phyloP scores from a whole-genome alignment of 2,329 filamentous ascomycete species.

The Arachnopeziza araneosa region DNA sequence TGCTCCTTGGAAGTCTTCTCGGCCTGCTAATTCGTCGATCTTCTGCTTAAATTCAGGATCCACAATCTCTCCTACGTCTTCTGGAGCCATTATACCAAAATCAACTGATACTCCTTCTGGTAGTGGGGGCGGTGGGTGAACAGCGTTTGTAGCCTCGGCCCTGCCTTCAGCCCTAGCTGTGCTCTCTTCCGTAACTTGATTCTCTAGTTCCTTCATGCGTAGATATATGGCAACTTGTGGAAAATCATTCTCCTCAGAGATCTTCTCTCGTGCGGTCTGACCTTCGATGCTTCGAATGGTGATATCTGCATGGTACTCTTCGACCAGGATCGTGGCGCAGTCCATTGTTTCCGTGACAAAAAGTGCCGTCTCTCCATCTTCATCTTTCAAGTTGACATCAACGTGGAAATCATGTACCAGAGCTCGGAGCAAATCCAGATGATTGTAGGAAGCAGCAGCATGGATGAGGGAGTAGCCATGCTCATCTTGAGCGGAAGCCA shows the following conservation, averaged over 20 bases:
- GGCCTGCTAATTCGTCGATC: conserved; percentile 82
- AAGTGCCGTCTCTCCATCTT: conserved; percentile 89
- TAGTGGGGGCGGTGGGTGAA: conserved; percentile 44
- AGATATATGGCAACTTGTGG: conserved; percentile 72
- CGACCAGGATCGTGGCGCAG: conserved; percentile 72
- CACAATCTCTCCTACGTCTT: conserved; percentile 56
- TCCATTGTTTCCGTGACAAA: conserved; percentile 83
- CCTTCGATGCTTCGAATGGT: conserved; percentile 65
- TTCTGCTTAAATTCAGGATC: conserved; percentile 79
- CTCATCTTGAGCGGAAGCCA: conserved; percentile 77
- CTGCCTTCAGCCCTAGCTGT: conserved; percentile 13
- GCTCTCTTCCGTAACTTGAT: conserved; percentile 26
- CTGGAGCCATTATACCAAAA: conserved; percentile 66
- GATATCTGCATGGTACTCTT: conserved; percentile 71
- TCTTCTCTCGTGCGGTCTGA: conserved; percentile 73
- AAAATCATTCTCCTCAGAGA: conserved; percentile 72
- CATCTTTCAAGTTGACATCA: conserved; percentile 75
- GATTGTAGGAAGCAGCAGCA: conserved; percentile 88
- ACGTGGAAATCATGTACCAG: conserved; percentile 74
- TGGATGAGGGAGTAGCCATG: conserved; percentile 94
- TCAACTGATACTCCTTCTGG: conserved; percentile 75
- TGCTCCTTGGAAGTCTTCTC: conserved; percentile 77
- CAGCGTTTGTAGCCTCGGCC: background rate
- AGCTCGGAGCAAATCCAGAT: conserved; percentile 70
- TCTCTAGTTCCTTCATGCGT: conserved; percentile 30